Evolutionary conservation across 495 filamentous ascomycete genomes (phyloP).

Genomic region (Hypoxylon rickii): DNA sequence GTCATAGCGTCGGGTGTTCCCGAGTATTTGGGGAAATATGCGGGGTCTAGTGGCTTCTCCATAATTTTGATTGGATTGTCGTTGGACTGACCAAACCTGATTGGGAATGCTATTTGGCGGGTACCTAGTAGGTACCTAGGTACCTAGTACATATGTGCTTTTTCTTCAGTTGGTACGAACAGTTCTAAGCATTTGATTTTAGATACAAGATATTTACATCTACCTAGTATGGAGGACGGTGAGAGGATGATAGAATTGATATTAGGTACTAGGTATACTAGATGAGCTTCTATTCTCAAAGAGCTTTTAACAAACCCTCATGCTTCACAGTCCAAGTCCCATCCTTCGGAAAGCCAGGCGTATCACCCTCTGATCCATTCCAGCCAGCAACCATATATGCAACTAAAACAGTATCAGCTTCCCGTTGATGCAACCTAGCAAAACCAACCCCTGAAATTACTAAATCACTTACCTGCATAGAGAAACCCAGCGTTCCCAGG

Average conservation of each 20-base stretch:
- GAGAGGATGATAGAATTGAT: no score
- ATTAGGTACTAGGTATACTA: no score
- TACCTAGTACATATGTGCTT: no score
- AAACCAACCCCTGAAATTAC: background rate
- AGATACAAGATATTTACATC: no score
- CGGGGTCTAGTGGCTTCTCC: background rate
- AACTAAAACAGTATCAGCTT: slow-evolving; percentile 13
- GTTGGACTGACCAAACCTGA: no score
- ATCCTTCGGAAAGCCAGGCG: slow-evolving; percentile 30
- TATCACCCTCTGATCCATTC: slow-evolving; percentile 25
- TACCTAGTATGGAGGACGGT: no score
- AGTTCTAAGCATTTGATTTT: no score
- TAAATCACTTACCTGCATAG: slow-evolving; percentile 27
- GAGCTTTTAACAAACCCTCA: slow-evolving; percentile 24
- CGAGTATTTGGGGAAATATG: background rate
- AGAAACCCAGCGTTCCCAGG: slow-evolving; percentile 35
- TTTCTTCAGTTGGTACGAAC: no score
- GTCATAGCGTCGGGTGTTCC: slow-evolving; percentile 23
- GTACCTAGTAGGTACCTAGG: no score
- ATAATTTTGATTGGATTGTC: background rate
- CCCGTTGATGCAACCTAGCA: background rate
- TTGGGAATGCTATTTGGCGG: no score
- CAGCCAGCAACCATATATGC: slow-evolving; percentile 32
- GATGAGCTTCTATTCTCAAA: slow-evolving; percentile 2
- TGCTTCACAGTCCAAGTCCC: slow-evolving; percentile 21